phyloP scores from a whole-genome alignment of 768 basidiomycete genomes.

The Phaffia tasmanica region DNA sequence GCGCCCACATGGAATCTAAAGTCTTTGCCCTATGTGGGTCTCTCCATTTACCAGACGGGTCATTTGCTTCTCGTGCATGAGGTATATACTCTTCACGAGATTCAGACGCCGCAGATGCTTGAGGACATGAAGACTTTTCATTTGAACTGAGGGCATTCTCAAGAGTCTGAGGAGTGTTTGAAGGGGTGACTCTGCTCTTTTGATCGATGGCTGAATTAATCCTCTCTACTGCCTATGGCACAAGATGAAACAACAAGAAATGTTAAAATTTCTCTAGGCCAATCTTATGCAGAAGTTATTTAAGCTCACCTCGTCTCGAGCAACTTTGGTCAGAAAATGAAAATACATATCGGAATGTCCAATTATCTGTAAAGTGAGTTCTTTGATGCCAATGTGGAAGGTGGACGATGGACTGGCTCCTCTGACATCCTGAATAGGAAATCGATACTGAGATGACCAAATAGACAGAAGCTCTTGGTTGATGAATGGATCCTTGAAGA shows the following conservation, averaged over 20 bases:
- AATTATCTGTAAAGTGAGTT: conserved; percentile 43
- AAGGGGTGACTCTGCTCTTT: neutral
- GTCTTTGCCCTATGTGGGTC: neutral
- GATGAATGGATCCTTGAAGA: neutral
- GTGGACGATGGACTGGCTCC: conserved; percentile 36
- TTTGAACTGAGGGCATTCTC: neutral
- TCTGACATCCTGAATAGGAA: conserved; percentile 42
- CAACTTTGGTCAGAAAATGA: conserved; percentile 42
- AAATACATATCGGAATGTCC: conserved; percentile 46
- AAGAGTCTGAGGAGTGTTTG: conserved; percentile 16
- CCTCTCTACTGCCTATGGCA: conserved; percentile 35
- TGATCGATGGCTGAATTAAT: conserved; percentile 33
- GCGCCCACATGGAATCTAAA: neutral
- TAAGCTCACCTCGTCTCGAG: conserved; percentile 40
- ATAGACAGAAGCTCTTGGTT: too few species aligned
- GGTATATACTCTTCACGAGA: too few species aligned
- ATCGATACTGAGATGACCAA: conserved; percentile 39
- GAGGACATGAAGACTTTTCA: neutral
- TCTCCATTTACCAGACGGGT: too few species aligned
- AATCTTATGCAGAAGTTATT: neutral
- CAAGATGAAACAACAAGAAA: neutral
- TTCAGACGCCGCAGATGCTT: neutral
- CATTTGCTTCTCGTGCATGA: too few species aligned
- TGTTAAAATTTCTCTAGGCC: neutral
- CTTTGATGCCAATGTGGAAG: conserved; percentile 28